phyloP scores from a whole-genome alignment of 108 stramenopile species.

The Epipyxis sp. region DNA sequence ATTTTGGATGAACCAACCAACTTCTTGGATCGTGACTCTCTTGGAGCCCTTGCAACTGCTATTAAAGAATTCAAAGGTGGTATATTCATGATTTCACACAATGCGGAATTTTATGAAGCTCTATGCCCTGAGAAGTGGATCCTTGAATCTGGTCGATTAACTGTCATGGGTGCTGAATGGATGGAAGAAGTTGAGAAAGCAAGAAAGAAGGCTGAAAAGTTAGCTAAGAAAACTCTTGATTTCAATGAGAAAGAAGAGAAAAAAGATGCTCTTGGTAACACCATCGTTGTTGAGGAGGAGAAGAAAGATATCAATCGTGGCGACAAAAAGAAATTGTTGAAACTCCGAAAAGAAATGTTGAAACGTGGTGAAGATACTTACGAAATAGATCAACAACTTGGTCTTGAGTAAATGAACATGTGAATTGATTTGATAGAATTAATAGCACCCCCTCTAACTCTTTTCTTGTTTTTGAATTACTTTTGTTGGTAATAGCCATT shows the following conservation, averaged over 20 bases:
- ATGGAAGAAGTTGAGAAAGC: constrained; percentile 56
- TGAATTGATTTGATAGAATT: neutral
- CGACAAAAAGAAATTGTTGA: constrained; percentile 91
- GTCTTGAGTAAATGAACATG: neutral
- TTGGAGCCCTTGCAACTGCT: constrained; percentile 84
- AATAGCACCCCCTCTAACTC: neutral
- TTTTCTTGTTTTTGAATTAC: neutral
- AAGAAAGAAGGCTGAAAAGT: neutral
- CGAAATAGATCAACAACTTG: neutral
- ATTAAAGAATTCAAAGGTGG: constrained; percentile 92
- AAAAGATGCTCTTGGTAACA: constrained; percentile 97
- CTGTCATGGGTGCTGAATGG: constrained; percentile 96
- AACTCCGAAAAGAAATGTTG: constrained; percentile 93
- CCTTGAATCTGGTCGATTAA: constrained; percentile 72
- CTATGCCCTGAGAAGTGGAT: constrained; percentile 95
- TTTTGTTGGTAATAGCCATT: neutral
- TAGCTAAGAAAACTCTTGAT: constrained; percentile 70
- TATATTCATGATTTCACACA: constrained; percentile 97
- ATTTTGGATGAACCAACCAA: constrained; percentile 98
- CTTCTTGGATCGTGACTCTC: constrained; percentile 92
- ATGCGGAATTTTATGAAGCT: constrained; percentile 84
- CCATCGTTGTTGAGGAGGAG: constrained; percentile 70
- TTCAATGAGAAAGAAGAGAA: constrained; percentile 91
- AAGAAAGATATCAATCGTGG: constrained; percentile 97
- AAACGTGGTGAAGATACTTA: constrained; percentile 70